phyloP scores from a whole-genome alignment of 805 yeast genomes.

The Naumovozyma baii region DNA sequence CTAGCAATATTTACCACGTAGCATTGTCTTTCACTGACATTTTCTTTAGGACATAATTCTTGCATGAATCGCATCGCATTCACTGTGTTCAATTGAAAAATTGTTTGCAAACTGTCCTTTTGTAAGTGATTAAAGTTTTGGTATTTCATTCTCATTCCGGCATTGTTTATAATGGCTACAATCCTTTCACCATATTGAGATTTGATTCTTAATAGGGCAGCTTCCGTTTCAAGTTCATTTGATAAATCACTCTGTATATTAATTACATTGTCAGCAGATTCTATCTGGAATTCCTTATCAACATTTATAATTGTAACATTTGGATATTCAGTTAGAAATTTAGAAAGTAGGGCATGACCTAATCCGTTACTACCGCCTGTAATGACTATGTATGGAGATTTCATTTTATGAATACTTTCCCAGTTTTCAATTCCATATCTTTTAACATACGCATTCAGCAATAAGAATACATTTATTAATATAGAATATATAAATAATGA shows the following conservation, averaged over 20 bases:
- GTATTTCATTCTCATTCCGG: constrained; percentile 56
- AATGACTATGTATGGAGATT: constrained; percentile 9
- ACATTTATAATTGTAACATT: constrained; percentile 24
- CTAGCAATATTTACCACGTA: constrained; percentile 73
- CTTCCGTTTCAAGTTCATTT: constrained; percentile 33
- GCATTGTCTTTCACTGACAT: constrained; percentile 41
- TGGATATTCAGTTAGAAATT: constrained; percentile 13
- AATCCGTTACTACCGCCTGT: constrained; percentile 36
- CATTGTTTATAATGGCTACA: constrained; percentile 70
- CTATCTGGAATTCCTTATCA: constrained; percentile 5
- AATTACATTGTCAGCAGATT: constrained; percentile 5
- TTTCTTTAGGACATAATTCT: constrained; percentile 53
- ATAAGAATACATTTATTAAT: constrained; percentile 4
- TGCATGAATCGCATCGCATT: constrained; percentile 61
- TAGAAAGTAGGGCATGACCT: constrained; percentile 23
- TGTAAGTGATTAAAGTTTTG: constrained; percentile 41
- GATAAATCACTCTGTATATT: constrained; percentile 64
- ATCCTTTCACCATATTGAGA: constrained; percentile 40
- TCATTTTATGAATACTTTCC: constrained; percentile 3
- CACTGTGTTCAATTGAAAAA: constrained; percentile 54
- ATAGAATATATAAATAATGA: constrained; percentile 6
- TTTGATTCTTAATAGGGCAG: constrained; percentile 33
- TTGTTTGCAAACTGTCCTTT: constrained; percentile 44
- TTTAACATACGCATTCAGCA: constrained; percentile 6
- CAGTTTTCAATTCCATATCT: constrained; percentile 6